Conservation (phyloP, 2,329 filamentous ascomycete species). For the Macrophomina phaseolina region DNA sequence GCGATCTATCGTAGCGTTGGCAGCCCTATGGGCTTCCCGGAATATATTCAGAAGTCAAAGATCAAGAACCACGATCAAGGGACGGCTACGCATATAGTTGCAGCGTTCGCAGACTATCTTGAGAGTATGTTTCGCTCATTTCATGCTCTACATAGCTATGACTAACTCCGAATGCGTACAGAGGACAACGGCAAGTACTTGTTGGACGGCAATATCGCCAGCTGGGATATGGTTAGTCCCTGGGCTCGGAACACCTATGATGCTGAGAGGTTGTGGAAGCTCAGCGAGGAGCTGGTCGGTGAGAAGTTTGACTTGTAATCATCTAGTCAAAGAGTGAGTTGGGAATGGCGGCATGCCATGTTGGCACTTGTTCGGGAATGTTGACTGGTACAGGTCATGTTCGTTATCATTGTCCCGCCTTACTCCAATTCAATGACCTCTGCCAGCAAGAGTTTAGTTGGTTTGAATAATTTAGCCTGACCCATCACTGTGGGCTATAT, state of each 20-base stretch:
- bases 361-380: too few relatives aligned
- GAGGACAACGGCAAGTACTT: conserved; percentile 38
- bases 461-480: too few relatives aligned
- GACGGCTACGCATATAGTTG: conserved; percentile 39
- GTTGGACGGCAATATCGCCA: conserved; percentile 34
- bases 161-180: background rate
- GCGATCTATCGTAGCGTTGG: background rate
- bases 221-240: conserved; percentile 30
- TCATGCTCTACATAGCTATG: background rate
- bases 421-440: too few relatives aligned
- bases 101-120: conserved; percentile 39
- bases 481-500: too few relatives aligned
- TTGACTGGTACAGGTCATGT: too few relatives aligned
- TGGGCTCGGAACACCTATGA: conserved; percentile 35
- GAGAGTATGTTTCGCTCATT: conserved; percentile 23
- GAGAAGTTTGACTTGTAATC: conserved; percentile 37
- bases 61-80: conserved; percentile 38
- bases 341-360: too few relatives aligned
- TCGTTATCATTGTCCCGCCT: too few relatives aligned
- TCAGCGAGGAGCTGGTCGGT: conserved; percentile 42
- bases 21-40: conserved; percentile 2
- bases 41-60: background rate
- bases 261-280: conserved; percentile 39
- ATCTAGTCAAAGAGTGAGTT: background rate
- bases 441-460: too few relatives aligned